A percentile compares a stretch with the other conserved stretches of the same genome.
phyloP scores from a whole-genome alignment of 805 yeast species.

The Blastobotrys americana region DNA sequence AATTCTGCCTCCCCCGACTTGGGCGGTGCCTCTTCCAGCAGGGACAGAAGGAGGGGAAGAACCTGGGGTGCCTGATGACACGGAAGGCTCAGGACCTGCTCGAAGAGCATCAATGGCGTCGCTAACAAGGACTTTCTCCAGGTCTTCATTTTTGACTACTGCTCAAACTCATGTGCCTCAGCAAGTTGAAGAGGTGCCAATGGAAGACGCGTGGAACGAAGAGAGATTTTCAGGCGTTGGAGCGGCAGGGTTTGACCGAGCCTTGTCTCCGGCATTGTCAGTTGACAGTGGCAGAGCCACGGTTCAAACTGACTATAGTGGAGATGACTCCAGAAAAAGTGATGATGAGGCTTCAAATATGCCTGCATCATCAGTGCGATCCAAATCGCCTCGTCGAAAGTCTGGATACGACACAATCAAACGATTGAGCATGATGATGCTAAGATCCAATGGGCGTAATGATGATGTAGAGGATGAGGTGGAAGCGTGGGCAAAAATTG shows the following conservation, averaged over 20 bases:
- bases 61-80: not conserved
- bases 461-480: constrained; percentile 14
- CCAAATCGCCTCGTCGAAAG: not conserved
- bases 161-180: not conserved
- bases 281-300: constrained; percentile 29
- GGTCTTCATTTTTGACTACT: not conserved
- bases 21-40: constrained; percentile 1
- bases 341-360: not conserved
- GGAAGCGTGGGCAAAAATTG: constrained; percentile 7
- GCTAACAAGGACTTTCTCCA: not conserved
- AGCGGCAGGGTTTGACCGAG: constrained; percentile 5
- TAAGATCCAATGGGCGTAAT: constrained; percentile 1
- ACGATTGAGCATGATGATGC: not conserved
- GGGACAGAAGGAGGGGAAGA: not conserved
- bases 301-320: constrained; percentile 24
- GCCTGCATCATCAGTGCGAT: not conserved
- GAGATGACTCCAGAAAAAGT: constrained; percentile 15
- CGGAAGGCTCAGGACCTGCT: no score
- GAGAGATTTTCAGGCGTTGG: not conserved
- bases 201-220: not conserved
- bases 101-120: not conserved
- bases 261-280: constrained; percentile 17
- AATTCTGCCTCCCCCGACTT: constrained; percentile 7
- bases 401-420: constrained; percentile 4
- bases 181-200: not conserved